Conservation (phyloP, 768 basidiomycete genomes). For the Austroboletus festivus region DNA sequence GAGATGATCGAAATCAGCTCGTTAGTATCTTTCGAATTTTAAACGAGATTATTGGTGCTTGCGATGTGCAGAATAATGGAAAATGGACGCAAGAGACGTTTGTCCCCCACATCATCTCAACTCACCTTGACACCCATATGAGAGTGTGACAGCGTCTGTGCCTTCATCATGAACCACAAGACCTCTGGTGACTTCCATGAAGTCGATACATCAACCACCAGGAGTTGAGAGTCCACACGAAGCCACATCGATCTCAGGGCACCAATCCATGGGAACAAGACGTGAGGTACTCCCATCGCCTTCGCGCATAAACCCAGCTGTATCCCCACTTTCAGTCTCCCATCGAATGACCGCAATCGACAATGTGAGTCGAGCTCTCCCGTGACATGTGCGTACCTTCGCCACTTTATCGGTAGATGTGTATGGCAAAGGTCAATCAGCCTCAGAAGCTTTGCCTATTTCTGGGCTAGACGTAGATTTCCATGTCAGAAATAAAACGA, state of each 20-base stretch:
- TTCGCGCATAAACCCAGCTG: background rate
- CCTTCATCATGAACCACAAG: conserved; percentile 10
- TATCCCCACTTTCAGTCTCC: conserved; percentile 8
- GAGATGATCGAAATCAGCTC: background rate
- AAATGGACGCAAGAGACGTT: too few species aligned
- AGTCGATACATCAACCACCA: background rate
- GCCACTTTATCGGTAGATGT: conserved; percentile 10
- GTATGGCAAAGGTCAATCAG: background rate
- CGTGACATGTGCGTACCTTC: conserved; percentile 1
- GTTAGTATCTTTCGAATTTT: background rate
- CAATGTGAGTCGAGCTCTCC: conserved; percentile 8
- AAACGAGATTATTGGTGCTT: too few species aligned
- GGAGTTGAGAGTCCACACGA: conserved; percentile 3
- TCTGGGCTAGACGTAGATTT: background rate
- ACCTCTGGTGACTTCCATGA: conserved; percentile 4
- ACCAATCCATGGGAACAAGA: conserved; percentile 4
- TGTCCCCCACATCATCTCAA: too few species aligned
- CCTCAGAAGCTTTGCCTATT: background rate
- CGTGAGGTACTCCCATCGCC: background rate
- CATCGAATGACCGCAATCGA: conserved; percentile 3
- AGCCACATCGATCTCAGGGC: conserved; percentile 8
- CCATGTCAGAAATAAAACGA: too few species aligned
- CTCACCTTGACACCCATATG: conserved; percentile 21
- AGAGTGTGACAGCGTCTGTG: conserved; percentile 10
- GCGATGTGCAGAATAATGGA: too few species aligned